Evolutionary conservation across 2,329 filamentous ascomycete genomes (phyloP).

Genomic region (Magnaporthiopsis incrustans): DNA sequence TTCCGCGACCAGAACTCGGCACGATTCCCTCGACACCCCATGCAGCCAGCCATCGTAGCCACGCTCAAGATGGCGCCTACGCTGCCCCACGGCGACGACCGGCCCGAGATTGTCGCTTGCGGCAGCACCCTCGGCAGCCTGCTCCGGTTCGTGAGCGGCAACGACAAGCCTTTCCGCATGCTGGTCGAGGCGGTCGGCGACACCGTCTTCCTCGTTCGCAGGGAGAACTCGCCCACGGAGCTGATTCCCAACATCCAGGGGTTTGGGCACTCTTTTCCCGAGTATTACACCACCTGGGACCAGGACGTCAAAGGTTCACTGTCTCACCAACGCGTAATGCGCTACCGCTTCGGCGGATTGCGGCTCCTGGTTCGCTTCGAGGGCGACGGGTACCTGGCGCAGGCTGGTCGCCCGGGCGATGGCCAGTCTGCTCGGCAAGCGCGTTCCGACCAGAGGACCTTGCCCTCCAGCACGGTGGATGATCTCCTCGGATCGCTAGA

Average conservation of each 20-base stretch:
- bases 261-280: constrained; percentile 59
- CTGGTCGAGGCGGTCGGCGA: constrained; percentile 45
- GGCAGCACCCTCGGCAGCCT: constrained; percentile 54
- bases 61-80: constrained; percentile 28
- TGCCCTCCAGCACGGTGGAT: background rate
- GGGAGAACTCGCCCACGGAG: constrained; percentile 52
- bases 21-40: constrained; percentile 37
- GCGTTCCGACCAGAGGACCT: constrained; percentile 6
- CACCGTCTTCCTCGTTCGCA: constrained; percentile 55
- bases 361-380: constrained; percentile 47
- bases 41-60: constrained; percentile 37
- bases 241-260: constrained; percentile 47
- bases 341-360: constrained; percentile 48
- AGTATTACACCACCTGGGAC: constrained; percentile 58
- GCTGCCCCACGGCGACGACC: constrained; percentile 18
- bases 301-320: constrained; percentile 41
- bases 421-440: background rate
- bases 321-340: constrained; percentile 55
- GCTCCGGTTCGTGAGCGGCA: constrained; percentile 42
- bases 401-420: background rate
- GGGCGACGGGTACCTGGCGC: constrained; percentile 44
- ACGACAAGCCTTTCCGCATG: constrained; percentile 46
- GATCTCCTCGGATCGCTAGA: background rate
- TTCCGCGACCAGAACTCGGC: constrained; percentile 48
- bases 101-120: constrained; percentile 51